Conservation (phyloP, 139 green algal genomes). For the Gonium pectorale region DNA sequence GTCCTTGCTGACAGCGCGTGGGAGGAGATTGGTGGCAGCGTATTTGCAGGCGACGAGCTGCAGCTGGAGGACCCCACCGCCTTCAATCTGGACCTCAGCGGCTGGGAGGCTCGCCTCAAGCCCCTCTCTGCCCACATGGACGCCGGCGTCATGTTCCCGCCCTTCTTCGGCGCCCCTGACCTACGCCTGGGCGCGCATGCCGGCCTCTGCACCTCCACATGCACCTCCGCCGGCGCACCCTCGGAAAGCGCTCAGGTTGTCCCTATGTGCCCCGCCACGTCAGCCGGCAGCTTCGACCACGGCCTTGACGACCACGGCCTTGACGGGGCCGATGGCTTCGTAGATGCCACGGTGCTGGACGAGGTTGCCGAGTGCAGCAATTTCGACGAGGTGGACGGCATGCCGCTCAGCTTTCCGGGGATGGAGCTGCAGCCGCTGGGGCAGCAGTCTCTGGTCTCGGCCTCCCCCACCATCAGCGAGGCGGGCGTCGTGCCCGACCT, state of each 20-base stretch:
- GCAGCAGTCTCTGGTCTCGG: not conserved
- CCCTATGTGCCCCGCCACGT: not conserved
- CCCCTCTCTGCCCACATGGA: not conserved
- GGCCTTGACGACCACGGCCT: not conserved
- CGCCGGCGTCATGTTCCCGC: slow-evolving; percentile 10
- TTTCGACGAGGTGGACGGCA: not conserved
- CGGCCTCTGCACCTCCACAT: too few species aligned
- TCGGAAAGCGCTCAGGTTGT: slow-evolving; percentile 1
- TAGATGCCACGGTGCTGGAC: not conserved
- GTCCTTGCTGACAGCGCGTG: slow-evolving; percentile 30
- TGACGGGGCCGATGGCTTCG: not conserved
- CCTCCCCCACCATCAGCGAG: slow-evolving; percentile 7
- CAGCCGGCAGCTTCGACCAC: not conserved
- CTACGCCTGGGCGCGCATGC: not conserved
- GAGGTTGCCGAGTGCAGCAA: not conserved
- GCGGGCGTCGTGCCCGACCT: slow-evolving; percentile 10
- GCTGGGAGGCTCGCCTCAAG: slow-evolving; percentile 19
- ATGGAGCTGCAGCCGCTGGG: not conserved
- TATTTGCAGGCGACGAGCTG: not conserved
- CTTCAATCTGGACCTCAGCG: slow-evolving; percentile 14
- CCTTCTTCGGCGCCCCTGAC: slow-evolving; percentile 7
- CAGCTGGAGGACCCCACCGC: not conserved
- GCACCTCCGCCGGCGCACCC: not conserved
- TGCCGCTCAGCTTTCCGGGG: not conserved
- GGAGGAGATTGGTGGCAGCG: slow-evolving; percentile 32